Base-by-base conservation (phyloP, 2,329 filamentous ascomycete genomes). In the Diaporthe capsici region DNA sequence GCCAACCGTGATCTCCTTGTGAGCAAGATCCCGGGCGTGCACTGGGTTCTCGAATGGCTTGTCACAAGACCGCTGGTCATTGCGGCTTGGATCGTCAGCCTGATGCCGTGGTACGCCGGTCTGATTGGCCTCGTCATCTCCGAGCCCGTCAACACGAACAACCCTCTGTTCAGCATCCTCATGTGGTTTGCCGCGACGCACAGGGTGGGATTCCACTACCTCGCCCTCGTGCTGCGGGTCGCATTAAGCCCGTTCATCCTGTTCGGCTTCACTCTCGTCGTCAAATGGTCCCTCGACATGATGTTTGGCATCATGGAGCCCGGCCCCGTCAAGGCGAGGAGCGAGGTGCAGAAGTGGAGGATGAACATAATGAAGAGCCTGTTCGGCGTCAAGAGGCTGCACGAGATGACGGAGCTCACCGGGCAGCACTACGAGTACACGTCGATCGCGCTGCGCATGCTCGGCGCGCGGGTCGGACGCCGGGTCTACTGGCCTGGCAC, bases 401-500 rank as follows among this genome's bases (percentile, higher is more conserved):
- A 87, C 76, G 84, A 87, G 28, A 78, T 91, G 71, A 89, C 88
- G 0, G 83, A 84, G 44, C 82, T 91, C 28, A 88, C 90, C 75
- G 89, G 89, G 10, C 84, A 85, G 39, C 89, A 91, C 78, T 91
- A 91, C 78, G 89, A 90, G 76, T 84, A 86, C 13, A 90, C 89
- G 1, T 90, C 88, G 0, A 81, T 88, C 55, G 84, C 87, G 1
- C 82, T 89, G 10, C 84, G 89, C 20, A 81, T 87, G 74, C 82
- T 91, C 25, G 89, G 89, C n/a, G 87, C 85, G 20, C 87, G 85
- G 78, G 84, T 90, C 55, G 89, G 89, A 34, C 84, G 85, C 79
- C 85, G 87, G 6, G 86, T 91, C 0, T 91, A 91, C 80, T 91
- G 89, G 89, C 89, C 89, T 4, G 89, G 89, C 12, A 90, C 87